Percentiles rank a stretch among this genome's conserved stretches.
phyloP scores from a whole-genome alignment of 306 rosid genomes.

The Elaeagnus macrophylla region DNA sequence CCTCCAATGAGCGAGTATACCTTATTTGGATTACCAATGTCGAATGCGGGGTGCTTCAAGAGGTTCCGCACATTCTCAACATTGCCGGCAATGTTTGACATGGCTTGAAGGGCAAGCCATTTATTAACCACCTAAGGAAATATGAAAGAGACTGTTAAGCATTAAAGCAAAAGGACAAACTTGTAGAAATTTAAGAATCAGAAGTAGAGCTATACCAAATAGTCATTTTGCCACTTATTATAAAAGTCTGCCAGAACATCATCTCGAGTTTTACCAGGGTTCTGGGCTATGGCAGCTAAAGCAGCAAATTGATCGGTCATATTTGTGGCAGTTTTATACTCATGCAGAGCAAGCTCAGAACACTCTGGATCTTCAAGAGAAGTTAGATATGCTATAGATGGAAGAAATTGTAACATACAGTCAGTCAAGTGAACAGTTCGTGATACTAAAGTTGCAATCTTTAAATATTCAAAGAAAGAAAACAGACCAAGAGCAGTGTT shows the following conservation, averaged over 20 bases:
- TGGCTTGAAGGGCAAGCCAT: constrained; percentile 97
- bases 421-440: constrained; percentile 16
- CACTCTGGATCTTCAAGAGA: constrained; percentile 50
- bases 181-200: constrained; percentile 10
- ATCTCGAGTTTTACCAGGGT: constrained; percentile 78
- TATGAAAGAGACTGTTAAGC: neutral
- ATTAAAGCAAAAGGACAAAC: neutral
- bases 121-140: constrained; percentile 76
- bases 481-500: constrained; percentile 72
- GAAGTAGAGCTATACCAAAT: constrained; percentile 41
- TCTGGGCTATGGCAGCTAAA: constrained; percentile 79
- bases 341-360: constrained; percentile 44
- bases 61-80: constrained; percentile 73
- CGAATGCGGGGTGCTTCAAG: constrained; percentile 75
- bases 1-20: constrained; percentile 96
- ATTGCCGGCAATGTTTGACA: constrained; percentile 72
- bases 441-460: constrained; percentile 6
- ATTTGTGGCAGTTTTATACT: constrained; percentile 78
- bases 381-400: constrained; percentile 65
- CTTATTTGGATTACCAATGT: constrained; percentile 90
- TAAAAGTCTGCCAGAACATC: constrained; percentile 79
- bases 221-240: constrained; percentile 83
- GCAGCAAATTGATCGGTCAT: constrained; percentile 99
- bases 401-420: constrained; percentile 20
- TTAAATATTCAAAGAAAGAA: constrained; percentile 8